Evolutionary conservation across 1,139 yeast genomes (phyloP).

Genomic region (Pichia sp.): DNA sequence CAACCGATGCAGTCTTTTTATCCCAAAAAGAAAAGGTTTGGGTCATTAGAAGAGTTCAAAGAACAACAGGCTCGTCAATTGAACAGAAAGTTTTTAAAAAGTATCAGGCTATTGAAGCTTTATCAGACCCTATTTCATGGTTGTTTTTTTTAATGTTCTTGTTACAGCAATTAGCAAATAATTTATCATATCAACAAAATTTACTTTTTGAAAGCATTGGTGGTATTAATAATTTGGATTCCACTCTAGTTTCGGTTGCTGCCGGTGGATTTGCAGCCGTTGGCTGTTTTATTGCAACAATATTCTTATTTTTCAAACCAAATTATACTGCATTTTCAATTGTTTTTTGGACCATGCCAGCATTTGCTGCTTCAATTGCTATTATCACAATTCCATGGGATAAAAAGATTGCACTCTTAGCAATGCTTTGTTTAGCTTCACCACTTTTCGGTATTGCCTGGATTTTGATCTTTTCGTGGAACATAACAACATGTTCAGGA

Average conservation of each 20-base stretch:
- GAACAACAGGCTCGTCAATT: slow-evolving; percentile 33
- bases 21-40: slow-evolving; percentile 32
- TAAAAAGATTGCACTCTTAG: slow-evolving; percentile 38
- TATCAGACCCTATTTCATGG: slow-evolving; percentile 38
- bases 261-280: slow-evolving; percentile 19
- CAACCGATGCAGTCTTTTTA: slow-evolving; percentile 30
- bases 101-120: slow-evolving; percentile 34
- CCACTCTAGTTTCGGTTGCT: slow-evolving; percentile 44
- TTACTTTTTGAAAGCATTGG: slow-evolving; percentile 32
- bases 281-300: slow-evolving; percentile 17
- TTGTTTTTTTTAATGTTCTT: slow-evolving; percentile 32
- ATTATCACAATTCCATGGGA: slow-evolving; percentile 38
- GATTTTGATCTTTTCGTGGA: slow-evolving; percentile 37
- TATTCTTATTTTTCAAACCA: slow-evolving; percentile 23
- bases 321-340: slow-evolving; percentile 28
- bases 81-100: slow-evolving; percentile 34
- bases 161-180: slow-evolving; percentile 35
- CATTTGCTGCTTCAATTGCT: slow-evolving; percentile 41
- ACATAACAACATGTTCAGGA: slow-evolving; percentile 32
- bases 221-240: slow-evolving; percentile 34
- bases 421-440: slow-evolving; percentile 33
- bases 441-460: slow-evolving; percentile 37
- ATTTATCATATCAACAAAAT: slow-evolving; percentile 37
- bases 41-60: slow-evolving; percentile 32
- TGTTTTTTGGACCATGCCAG: slow-evolving; percentile 36